Evolutionary conservation across 441 rosid species (phyloP).

Genomic region (Eruca vesicaria): DNA sequence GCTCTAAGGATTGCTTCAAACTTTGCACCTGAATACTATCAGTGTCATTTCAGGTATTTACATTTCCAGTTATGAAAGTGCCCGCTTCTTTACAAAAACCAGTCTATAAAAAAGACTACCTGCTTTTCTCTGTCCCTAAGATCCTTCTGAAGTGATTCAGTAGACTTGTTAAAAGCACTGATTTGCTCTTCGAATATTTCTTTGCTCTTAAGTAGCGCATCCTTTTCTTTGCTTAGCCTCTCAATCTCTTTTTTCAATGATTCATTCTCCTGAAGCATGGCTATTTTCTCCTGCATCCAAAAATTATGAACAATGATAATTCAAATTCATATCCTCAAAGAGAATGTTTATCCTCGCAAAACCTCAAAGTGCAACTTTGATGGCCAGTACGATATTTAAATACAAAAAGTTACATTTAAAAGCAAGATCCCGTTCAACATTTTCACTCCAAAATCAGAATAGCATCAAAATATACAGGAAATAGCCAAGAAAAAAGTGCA

Average conservation of each 20-base stretch:
- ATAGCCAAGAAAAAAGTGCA: not conserved
- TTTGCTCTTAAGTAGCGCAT: slow-evolving; percentile 48
- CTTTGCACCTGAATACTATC: slow-evolving; percentile 61
- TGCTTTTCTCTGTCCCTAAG: slow-evolving; percentile 74
- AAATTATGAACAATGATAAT: slow-evolving; percentile 18
- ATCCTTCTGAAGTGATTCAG: slow-evolving; percentile 71
- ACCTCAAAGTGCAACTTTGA: not conserved
- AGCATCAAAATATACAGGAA: not conserved
- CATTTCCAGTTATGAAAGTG: slow-evolving; percentile 16
- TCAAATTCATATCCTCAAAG: slow-evolving; percentile 5
- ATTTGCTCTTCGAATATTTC: slow-evolving; percentile 61
- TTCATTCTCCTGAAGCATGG: slow-evolving; percentile 78
- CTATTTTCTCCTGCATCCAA: slow-evolving; percentile 78
- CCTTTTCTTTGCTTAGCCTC: slow-evolving; percentile 53
- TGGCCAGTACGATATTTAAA: not conserved
- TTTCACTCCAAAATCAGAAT: not conserved
- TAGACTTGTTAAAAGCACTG: slow-evolving; percentile 54
- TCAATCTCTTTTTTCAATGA: slow-evolving; percentile 54
- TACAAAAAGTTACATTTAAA: not conserved
- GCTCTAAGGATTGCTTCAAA: slow-evolving; percentile 70
- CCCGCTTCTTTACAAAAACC: slow-evolving; percentile 10
- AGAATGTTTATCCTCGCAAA: not conserved
- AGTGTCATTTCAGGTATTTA: slow-evolving; percentile 25
- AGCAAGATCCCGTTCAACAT: not conserved
- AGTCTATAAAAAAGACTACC: slow-evolving; percentile 40